A percentile compares a stretch with the other conserved stretches of the same genome.
These are phyloP conservation scores for Sherardia arvensis DNA, from an alignment of 257 asterid species.

Conservation along the genomic window DNA sequence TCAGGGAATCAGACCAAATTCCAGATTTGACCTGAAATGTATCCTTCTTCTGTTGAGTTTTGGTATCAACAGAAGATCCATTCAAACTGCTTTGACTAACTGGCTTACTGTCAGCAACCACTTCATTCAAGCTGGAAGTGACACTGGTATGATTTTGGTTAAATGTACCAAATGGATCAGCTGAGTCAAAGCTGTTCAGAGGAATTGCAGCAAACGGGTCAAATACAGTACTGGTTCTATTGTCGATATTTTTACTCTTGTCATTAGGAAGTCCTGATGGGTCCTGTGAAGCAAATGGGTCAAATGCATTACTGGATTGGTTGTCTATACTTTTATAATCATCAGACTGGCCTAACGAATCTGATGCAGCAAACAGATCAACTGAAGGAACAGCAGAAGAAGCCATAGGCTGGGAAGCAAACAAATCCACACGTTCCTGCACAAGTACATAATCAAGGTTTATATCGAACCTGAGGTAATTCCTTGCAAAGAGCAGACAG, in stretches of 20 bases:
- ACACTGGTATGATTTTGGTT: slow-evolving; percentile 26
- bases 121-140: slow-evolving; percentile 21
- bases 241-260: slow-evolving; percentile 32
- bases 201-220: slow-evolving; percentile 89
- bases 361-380: slow-evolving; percentile 57
- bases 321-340: slow-evolving; percentile 29
- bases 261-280: slow-evolving; percentile 36
- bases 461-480: neutral
- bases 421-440: slow-evolving; percentile 59
- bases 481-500: neutral
- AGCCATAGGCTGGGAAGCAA: slow-evolving; percentile 58
- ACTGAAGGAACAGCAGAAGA: slow-evolving; percentile 43
- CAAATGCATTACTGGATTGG: slow-evolving; percentile 28
- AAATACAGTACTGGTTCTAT: slow-evolving; percentile 19
- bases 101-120: slow-evolving; percentile 23
- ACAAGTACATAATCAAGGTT: slow-evolving; percentile 18
- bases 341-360: slow-evolving; percentile 38
- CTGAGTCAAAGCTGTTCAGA: slow-evolving; percentile 51
- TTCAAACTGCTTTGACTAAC: slow-evolving; percentile 20
- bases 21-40: slow-evolving; percentile 90
- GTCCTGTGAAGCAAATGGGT: slow-evolving; percentile 68
- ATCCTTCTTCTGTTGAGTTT: slow-evolving; percentile 36
- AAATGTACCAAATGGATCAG: slow-evolving; percentile 64
- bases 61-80: slow-evolving; percentile 27
- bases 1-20: slow-evolving; percentile 95